Evolutionary conservation across 345 rosid species (phyloP), one percentile per base, ranked within the genome.

Genomic region (Melastoma malabathricum): DNA sequence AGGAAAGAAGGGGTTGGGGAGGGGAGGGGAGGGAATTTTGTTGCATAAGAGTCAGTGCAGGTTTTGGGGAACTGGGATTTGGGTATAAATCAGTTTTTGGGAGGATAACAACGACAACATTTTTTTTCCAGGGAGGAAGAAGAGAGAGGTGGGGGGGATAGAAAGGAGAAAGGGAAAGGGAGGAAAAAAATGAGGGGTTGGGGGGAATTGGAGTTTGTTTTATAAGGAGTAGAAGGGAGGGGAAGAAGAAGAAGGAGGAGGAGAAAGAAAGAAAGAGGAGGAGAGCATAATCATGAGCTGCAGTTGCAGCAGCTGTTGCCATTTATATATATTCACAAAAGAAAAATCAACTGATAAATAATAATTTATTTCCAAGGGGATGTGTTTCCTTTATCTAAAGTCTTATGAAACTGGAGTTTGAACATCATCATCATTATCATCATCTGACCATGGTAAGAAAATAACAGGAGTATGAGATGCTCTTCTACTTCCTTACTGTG

Each of bases 151-250:
- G n/a, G 45, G 52, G 20, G 45, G 56, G 18, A 12, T 38, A 43
- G 22, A 20, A 25, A 15, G 48, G 54, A 52, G 31, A 52, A 46
- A 43, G 15, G 15, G 55, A 43, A 13, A 38, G 61, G 61, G 51
- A 22, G 15, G 58, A 57, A 60, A 38, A 44, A 51, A 52, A 59
- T 25, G 62, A 59, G 63, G 58, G 44, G 61, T 49, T 10, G 76
- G 71, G 65, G 66, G 59, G 75, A 75, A 63, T 68, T 74, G 69
- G 78, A 79, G 76, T 18, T 8, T 34, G 41, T 34, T 34, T 34
- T 34, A 34, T 34, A 34, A 34, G 41, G 41, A 5, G 41, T 4
- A 12, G 41, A 9, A 7, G 2, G 12, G 5, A 5, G 38, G 5
- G 38, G 38, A 69, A 53, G 57, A 70, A 58, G 63, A 61, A 20